Evolutionary conservation across 2,329 filamentous ascomycete species (phyloP).

Genomic region (Acrodontium crateriforme): DNA sequence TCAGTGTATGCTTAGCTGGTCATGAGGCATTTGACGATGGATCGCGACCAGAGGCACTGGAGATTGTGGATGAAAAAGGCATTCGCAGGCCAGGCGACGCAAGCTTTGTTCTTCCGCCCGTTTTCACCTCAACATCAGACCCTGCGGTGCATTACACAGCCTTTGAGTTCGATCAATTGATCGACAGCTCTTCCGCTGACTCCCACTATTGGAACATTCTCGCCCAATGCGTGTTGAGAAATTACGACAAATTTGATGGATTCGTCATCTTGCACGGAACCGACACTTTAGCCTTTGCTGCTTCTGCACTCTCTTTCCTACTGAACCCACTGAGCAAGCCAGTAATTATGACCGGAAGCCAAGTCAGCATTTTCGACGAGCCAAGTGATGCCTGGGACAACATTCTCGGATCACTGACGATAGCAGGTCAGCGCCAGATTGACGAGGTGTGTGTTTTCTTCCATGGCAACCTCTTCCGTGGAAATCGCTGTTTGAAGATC

Average conservation of each 20-base stretch:
- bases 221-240: conserved; percentile 61
- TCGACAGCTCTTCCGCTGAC: conserved; percentile 84
- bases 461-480: conserved; percentile 78
- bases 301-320: conserved; percentile 87
- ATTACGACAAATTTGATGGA: conserved; percentile 72
- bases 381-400: conserved; percentile 90
- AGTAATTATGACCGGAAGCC: conserved; percentile 60
- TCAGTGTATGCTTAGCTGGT: conserved; percentile 61
- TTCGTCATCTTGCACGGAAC: conserved; percentile 52
- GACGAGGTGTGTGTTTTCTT: conserved; percentile 92
- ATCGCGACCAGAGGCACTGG: conserved; percentile 29
- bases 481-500: conserved; percentile 78
- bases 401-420: conserved; percentile 71
- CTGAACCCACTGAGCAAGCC: conserved; percentile 70
- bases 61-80: conserved; percentile 14
- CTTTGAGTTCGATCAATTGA: conserved; percentile 67
- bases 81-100: conserved; percentile 1
- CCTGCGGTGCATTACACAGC: conserved; percentile 60
- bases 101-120: conserved; percentile 4
- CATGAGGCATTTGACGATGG: conserved; percentile 56
- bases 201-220: conserved; percentile 78
- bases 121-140: conserved; percentile 1
- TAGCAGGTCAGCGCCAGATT: conserved; percentile 84
- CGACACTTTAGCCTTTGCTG: conserved; percentile 60
- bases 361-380: conserved; percentile 73